Evolutionary conservation across 2,329 filamentous ascomycete genomes (phyloP), one percentile per base, ranked within the genome.

Genomic region (Xylariaceae sp.): DNA sequence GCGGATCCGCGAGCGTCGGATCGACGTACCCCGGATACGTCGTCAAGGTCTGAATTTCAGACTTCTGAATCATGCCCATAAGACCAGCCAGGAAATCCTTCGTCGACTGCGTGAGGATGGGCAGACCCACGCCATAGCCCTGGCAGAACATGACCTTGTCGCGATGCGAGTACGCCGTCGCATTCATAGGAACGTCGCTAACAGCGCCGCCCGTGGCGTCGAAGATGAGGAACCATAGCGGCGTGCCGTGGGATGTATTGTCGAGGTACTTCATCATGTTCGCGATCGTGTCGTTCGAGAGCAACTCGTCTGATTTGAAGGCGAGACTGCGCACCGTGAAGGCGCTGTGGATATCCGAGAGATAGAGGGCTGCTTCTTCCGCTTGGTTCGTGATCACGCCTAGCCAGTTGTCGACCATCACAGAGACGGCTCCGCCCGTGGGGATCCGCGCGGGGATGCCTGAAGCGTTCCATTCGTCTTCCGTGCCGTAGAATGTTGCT

Each of bases 11-110:
- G 39, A 86, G 67, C 3, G 70, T 70, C 1, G 78, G 78, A 66
- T 88, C 84, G 2, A 88, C 80, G 63, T 88, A 88, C 1, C 85
- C 85, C 0, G 85, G 79, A 69, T 88, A 88, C 0, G 82, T 80
- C 9, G 80, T 80, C 51, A 77, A 71, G 0, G 73, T 74, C 2
- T 73, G 69, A 1, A 74, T 69, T 9, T 75, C 73, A 4, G 75
- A 70, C 3, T 66, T 66, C 42, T 70, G 68, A 44, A 83, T 76
- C 34, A 66, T 74, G 10, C 72, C 62, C 66, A 84, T 79, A 51
- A 88, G 73, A 4, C 78, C 79, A 13, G 75, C 72, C 45, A 86
- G 68, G 56, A 87, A 86, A 0, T 72, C 65, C 57, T 74, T 77
- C 1, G 80, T 82, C 10, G 72, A 74, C n/a, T 74, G 62, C 1